Percentiles rank a stretch among this genome's conserved stretches.
Evolutionary conservation across 768 basidiomycete species (phyloP).

Genomic region (Suillus discolor): DNA sequence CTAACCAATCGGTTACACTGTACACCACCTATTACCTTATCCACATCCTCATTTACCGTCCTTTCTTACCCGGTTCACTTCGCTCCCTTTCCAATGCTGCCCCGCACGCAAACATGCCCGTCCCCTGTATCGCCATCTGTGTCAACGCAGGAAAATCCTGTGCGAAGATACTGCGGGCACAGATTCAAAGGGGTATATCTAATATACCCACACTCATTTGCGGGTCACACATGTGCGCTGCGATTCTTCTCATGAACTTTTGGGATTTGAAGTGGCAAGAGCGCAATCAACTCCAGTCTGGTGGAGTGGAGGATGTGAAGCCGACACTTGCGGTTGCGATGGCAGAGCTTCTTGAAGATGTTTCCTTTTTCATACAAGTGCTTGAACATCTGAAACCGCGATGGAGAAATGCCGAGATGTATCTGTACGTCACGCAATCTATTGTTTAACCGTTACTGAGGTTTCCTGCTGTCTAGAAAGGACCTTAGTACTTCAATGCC

Average conservation of each 20-base stretch:
- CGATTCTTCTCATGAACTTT: slow-evolving; percentile 54
- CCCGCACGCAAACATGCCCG: slow-evolving; percentile 36
- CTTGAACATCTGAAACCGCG: slow-evolving; percentile 29
- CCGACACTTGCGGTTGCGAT: slow-evolving; percentile 30
- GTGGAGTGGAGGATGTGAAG: slow-evolving; percentile 30
- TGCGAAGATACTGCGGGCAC: slow-evolving; percentile 58
- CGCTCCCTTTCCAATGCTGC: slow-evolving; percentile 24
- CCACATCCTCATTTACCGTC: slow-evolving; percentile 70
- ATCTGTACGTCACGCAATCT: slow-evolving; percentile 34
- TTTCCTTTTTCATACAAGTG: slow-evolving; percentile 31
- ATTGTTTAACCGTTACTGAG: slow-evolving; percentile 34
- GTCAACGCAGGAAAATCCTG: slow-evolving; percentile 62
- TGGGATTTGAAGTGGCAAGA: slow-evolving; percentile 59
- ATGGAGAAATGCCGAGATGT: slow-evolving; percentile 35
- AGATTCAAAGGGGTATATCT: slow-evolving; percentile 46
- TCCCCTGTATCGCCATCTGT: slow-evolving; percentile 60
- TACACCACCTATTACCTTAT: slow-evolving; percentile 60
- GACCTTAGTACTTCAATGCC: slow-evolving; percentile 31
- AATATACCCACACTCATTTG: slow-evolving; percentile 47
- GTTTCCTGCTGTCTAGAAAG: slow-evolving; percentile 25
- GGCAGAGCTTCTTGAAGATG: slow-evolving; percentile 33
- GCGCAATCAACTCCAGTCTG: slow-evolving; percentile 30
- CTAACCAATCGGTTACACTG: slow-evolving; percentile 59
- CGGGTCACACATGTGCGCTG: slow-evolving; percentile 52
- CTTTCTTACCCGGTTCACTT: slow-evolving; percentile 55